Evolutionary conservation across 495 filamentous ascomycete genomes (phyloP).

Genomic region (Delitschia confertaspora): DNA sequence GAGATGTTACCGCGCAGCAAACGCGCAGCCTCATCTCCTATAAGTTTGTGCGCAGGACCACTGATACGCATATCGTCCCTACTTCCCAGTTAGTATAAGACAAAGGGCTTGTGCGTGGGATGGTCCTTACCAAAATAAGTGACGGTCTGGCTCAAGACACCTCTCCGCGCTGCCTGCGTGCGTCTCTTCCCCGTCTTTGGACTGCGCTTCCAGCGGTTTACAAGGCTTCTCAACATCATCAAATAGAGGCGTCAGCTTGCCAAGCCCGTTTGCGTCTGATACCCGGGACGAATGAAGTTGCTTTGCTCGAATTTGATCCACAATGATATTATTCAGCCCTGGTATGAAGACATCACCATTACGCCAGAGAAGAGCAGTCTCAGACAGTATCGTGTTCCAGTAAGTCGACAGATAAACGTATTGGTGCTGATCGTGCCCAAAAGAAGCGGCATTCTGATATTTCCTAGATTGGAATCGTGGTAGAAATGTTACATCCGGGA

Average conservation of each 20-base stretch:
- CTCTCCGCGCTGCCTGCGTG: constrained; percentile 7
- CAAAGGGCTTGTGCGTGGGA: constrained; percentile 13
- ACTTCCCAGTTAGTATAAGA: constrained; percentile 16
- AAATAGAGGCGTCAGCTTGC: constrained; percentile 23
- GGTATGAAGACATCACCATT: constrained; percentile 20
- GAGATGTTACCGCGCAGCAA: constrained; percentile 16
- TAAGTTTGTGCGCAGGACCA: constrained; percentile 18
- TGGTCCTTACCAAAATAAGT: constrained; percentile 23
- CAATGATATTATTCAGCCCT: constrained; percentile 15
- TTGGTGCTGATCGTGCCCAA: constrained; percentile 20
- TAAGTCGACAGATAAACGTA: constrained; percentile 22
- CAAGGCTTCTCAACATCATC: constrained; percentile 24
- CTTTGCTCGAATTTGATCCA: constrained; percentile 20
- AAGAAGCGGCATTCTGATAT: not conserved
- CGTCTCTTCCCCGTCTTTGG: not conserved
- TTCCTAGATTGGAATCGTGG: constrained; percentile 19
- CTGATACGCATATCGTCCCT: constrained; percentile 24
- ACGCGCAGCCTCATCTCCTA: constrained; percentile 18
- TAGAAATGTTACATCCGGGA: constrained; percentile 24
- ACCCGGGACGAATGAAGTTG: constrained; percentile 20
- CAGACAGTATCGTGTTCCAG: constrained; percentile 21
- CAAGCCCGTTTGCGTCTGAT: constrained; percentile 16
- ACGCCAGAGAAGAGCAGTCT: constrained; percentile 11
- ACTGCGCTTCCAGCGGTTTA: constrained; percentile 4
- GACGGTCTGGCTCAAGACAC: constrained; percentile 15